These are phyloP conservation scores for Royoungia palumana DNA, from an alignment of 768 basidiomycete genomes.

Conservation along the genomic window DNA sequence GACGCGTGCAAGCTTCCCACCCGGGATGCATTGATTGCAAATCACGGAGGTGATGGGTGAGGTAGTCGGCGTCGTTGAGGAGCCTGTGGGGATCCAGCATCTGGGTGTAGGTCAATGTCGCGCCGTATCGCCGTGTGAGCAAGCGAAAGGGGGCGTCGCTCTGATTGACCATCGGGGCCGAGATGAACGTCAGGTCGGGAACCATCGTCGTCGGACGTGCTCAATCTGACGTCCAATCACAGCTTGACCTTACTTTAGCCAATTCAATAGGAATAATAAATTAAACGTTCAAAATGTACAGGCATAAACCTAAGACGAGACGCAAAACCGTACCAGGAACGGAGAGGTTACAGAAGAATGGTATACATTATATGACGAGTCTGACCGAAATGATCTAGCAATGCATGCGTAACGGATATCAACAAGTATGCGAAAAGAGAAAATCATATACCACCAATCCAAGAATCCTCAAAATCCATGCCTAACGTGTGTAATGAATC, in stretches of 20 bases:
- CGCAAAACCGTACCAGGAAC: neutral
- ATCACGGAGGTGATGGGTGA: constrained; percentile 60
- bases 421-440: constrained; percentile 5
- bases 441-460: constrained; percentile 3
- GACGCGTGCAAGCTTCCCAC: constrained; percentile 30
- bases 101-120: constrained; percentile 71
- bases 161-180: constrained; percentile 79
- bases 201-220: constrained; percentile 7
- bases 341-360: neutral
- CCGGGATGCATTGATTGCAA: constrained; percentile 31
- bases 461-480: constrained; percentile 9
- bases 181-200: constrained; percentile 39
- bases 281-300: constrained; percentile 15
- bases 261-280: too few species aligned
- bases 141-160: constrained; percentile 73
- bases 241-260: neutral
- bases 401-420: constrained; percentile 24
- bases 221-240: too few species aligned
- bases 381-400: constrained; percentile 20
- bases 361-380: constrained; percentile 17
- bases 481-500: constrained; percentile 10
- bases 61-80: constrained; percentile 60
- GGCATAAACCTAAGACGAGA: neutral
- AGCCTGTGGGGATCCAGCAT: constrained; percentile 68
- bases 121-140: constrained; percentile 58